Base-by-base conservation (phyloP, 1,139 yeast genomes). In the Protomyces gravidus region DNA sequence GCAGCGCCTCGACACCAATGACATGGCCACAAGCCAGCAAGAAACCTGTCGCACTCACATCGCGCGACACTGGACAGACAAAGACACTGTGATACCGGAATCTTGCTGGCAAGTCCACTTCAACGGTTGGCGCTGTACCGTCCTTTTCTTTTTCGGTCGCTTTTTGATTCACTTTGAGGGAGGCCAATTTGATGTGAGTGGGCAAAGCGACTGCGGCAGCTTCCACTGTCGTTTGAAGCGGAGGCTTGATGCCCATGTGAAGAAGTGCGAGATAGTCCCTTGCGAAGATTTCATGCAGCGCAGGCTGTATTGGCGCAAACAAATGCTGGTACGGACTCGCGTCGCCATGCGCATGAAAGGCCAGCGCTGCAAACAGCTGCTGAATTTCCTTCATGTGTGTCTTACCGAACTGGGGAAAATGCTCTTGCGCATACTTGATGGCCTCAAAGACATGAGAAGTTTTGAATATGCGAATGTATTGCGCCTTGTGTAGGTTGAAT, bases 51-150 rank as follows among this genome's bases (percentile, higher is more conserved):
- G 85, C 82, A 0, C 87, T 79, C 68, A 90, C 96, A 66, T 89
- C 96, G 70, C 88, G 86, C 5, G 92, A 80, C 1, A 89, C 90
- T 0, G 97, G 97, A 70, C 97, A 89, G 3, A 89, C 89, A 71
- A 89, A 89, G 2, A 89, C 83, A 0, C 95, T 88, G 71, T 89
- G 97, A 72, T 83, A 86, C 52, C 75, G 75, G 52, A 81, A 70
- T 32, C 72, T 71, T 0, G 71, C 70, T 0, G 88, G 87, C 28
- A 83, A 70, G 30, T 78, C 76, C 42, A 82, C 76, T 63, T 81
- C 86, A 57, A 83, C 80, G 11, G 28, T 25, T n/a, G 48, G 5
- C 11, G 28, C 51, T 9, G 46, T 45, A 39, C 45, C 45, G 5
- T 52, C 57, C 27, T 42, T 28, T 30, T 30, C 36, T 9, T 28